These are phyloP conservation scores for Geotrichum bryndzae DNA, from an alignment of 1,139 yeast genomes.

Conservation along the genomic window DNA sequence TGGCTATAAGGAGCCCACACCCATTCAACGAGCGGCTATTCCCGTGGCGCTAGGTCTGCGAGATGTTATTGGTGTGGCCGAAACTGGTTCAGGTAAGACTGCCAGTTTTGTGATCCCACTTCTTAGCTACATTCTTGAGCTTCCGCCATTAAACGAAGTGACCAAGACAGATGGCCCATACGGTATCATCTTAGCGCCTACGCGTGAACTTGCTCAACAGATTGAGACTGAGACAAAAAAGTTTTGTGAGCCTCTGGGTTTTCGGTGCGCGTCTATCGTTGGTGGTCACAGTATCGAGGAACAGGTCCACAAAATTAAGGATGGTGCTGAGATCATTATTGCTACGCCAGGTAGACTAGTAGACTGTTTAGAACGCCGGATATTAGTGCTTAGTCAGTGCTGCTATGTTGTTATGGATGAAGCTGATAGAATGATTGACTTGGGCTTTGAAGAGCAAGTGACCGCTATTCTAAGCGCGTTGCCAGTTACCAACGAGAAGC, in stretches of 20 bases:
- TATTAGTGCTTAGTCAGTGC: slow-evolving; percentile 56
- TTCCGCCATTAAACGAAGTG: slow-evolving; percentile 39
- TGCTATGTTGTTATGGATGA: slow-evolving; percentile 78
- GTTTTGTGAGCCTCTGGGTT: slow-evolving; percentile 42
- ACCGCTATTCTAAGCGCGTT: slow-evolving; percentile 49
- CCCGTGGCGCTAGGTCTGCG: slow-evolving; percentile 58
- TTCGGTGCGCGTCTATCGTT: slow-evolving; percentile 61
- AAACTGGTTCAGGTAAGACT: slow-evolving; percentile 95
- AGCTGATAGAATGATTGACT: slow-evolving; percentile 90
- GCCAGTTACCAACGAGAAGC: slow-evolving; percentile 37
- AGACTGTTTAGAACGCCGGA: slow-evolving; percentile 67
- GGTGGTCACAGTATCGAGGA: slow-evolving; percentile 88
- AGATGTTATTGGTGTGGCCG: slow-evolving; percentile 87
- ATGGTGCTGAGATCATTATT: slow-evolving; percentile 75
- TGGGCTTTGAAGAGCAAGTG: slow-evolving; percentile 86
- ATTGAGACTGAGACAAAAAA: slow-evolving; percentile 61
- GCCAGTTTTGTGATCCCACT: slow-evolving; percentile 76
- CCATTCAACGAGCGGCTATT: slow-evolving; percentile 83
- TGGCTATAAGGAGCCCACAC: slow-evolving; percentile 64
- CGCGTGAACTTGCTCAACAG: slow-evolving; percentile 89
- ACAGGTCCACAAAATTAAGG: slow-evolving; percentile 52
- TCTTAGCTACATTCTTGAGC: slow-evolving; percentile 48
- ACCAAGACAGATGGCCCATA: slow-evolving; percentile 54
- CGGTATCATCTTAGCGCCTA: slow-evolving; percentile 75
- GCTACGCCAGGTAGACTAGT: slow-evolving; percentile 92